A percentile compares a stretch with the other conserved stretches of the same genome.
phyloP scores from a whole-genome alignment of 2,329 filamentous ascomycete species.

The Fusarium denticulatum region DNA sequence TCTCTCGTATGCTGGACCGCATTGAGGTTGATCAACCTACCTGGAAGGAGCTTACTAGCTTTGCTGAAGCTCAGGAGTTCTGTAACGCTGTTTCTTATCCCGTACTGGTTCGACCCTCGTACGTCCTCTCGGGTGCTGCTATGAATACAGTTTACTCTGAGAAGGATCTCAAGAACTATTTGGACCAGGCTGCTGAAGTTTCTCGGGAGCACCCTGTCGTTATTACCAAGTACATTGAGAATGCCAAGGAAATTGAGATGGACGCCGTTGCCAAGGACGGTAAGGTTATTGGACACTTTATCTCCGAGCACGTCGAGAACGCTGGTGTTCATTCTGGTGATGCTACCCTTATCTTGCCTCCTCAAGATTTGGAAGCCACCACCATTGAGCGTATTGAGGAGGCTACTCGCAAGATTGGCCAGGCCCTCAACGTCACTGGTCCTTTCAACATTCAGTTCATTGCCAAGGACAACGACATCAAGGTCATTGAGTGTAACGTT shows the following conservation, averaged over 20 bases:
- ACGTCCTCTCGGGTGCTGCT: slow-evolving; percentile 94
- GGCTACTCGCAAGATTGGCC: slow-evolving; percentile 93
- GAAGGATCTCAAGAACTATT: slow-evolving; percentile 87
- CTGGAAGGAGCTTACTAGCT: slow-evolving; percentile 97
- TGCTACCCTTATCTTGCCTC: slow-evolving; percentile 92
- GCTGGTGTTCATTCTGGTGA: slow-evolving; percentile 98
- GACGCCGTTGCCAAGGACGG: slow-evolving; percentile 94
- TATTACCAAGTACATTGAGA: slow-evolving; percentile 99
- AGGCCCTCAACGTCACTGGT: slow-evolving; percentile 93
- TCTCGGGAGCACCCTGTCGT: slow-evolving; percentile 96
- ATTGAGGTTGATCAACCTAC: slow-evolving; percentile 96
- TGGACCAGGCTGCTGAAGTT: slow-evolving; percentile 91
- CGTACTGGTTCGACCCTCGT: slow-evolving; percentile 93
- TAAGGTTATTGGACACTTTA: slow-evolving; percentile 91
- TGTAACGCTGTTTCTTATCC: slow-evolving; percentile 91
- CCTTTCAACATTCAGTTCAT: slow-evolving; percentile 99
- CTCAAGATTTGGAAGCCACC: slow-evolving; percentile 89
- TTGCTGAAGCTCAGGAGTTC: slow-evolving; percentile 88
- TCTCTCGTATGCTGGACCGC: slow-evolving; percentile 95
- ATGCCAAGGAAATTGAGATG: slow-evolving; percentile 99
- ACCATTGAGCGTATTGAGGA: slow-evolving; percentile 93
- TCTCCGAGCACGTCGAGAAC: slow-evolving; percentile 98
- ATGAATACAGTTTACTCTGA: slow-evolving; percentile 99
- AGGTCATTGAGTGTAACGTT: slow-evolving; percentile 99
- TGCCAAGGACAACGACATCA: slow-evolving; percentile 99